Conservation (phyloP, 2,329 filamentous ascomycete species). For the Polytolypa hystricis region DNA sequence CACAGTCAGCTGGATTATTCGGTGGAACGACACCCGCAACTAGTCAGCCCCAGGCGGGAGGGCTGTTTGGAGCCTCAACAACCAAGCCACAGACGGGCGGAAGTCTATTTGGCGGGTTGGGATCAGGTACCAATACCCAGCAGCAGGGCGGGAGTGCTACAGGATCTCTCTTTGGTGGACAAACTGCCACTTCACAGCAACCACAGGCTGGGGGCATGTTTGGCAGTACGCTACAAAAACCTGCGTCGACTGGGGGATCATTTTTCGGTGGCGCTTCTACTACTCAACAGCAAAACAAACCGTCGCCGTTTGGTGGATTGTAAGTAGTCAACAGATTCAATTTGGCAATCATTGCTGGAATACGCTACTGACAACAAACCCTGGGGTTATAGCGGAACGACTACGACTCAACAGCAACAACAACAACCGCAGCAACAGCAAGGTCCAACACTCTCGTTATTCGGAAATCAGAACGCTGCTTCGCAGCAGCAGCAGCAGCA, state of each 20-base stretch:
- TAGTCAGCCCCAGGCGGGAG: conserved; percentile 20
- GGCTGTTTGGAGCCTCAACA: conserved; percentile 7
- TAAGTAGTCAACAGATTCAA: too few relatives aligned
- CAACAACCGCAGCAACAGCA: conserved; percentile 30
- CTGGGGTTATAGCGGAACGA: conserved; percentile 14
- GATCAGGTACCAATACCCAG: conserved; percentile 7
- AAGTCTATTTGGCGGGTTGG: conserved; percentile 13
- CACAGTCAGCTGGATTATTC: conserved; percentile 9
- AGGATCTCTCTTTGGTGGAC: conserved; percentile 4
- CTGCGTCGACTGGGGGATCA: conserved; percentile 10
- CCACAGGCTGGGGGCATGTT: conserved; percentile 18
- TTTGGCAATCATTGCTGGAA: too few relatives aligned
- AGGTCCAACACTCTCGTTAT: conserved; percentile 32
- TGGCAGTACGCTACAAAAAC: conserved; percentile 16
- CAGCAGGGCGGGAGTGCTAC: neutral
- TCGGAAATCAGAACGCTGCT: conserved; percentile 24
- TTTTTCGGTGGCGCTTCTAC: conserved; percentile 16
- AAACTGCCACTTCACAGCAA: conserved; percentile 9
- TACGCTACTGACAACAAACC: too few relatives aligned
- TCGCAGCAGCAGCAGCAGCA: conserved; percentile 20
- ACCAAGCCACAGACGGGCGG: conserved; percentile 8
- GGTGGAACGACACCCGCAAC: conserved; percentile 13
- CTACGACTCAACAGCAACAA: conserved; percentile 14
- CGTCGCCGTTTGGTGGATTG: conserved; percentile 22
- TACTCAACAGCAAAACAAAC: conserved; percentile 9